A percentile compares a stretch with the other conserved stretches of the same genome.
These are phyloP conservation scores for Xylaria sp. DNA, from an alignment of 2,329 filamentous ascomycete genomes.

Conservation along the genomic window DNA sequence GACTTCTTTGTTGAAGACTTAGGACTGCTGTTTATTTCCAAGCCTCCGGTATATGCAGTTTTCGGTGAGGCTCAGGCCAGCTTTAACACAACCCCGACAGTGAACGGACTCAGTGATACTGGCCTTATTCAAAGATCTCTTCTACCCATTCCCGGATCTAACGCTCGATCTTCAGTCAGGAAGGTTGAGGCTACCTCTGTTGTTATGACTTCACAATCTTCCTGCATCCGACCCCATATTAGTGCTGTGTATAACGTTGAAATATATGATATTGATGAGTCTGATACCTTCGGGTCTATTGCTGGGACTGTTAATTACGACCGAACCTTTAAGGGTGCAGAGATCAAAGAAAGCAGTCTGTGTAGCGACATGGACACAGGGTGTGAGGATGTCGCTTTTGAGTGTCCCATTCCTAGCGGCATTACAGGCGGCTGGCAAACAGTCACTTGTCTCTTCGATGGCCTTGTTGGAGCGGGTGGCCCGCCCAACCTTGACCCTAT, in stretches of 20 bases:
- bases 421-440: not conserved
- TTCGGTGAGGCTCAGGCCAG: constrained; percentile 21
- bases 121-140: constrained; percentile 31
- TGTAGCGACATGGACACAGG: not conserved
- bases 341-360: not conserved
- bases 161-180: constrained; percentile 19
- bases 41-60: constrained; percentile 11
- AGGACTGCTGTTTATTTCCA: not conserved
- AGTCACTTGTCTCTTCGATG: not conserved
- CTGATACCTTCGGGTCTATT: not conserved
- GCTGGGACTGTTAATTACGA: constrained; percentile 8
- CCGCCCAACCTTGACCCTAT: not conserved
- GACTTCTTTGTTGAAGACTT: not conserved
- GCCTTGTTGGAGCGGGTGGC: not conserved
- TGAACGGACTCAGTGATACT: constrained; percentile 27
- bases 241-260: not conserved
- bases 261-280: not conserved
- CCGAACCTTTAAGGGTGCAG: not conserved
- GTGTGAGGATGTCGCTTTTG: constrained; percentile 5
- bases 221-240: constrained; percentile 32
- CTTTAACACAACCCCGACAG: constrained; percentile 7
- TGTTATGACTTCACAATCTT: constrained; percentile 17
- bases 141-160: constrained; percentile 18
- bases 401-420: not conserved
- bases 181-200: constrained; percentile 10